Evolutionary conservation across 768 basidiomycete genomes (phyloP), one percentile per base, ranked within the genome.

Genomic region (Tylopilus plumbeoviolaceoides): DNA sequence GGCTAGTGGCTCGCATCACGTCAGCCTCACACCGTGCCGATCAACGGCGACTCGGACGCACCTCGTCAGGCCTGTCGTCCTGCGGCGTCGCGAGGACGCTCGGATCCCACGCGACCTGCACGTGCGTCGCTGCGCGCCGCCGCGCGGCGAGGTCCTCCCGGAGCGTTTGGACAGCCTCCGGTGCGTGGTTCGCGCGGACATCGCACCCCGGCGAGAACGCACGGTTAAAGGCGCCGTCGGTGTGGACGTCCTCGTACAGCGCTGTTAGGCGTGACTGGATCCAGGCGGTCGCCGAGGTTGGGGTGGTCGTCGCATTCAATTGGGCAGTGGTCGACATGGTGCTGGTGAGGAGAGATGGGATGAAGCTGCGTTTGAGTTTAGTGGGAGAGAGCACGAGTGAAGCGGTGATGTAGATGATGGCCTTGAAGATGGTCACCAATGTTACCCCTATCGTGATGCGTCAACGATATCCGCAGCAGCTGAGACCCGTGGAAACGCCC

Each of bases 131-230:
- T 5, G 63, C 49, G 1, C 44, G 53, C 20, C 60, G 64, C 2
- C 56, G 60, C 4, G 63, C 47, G 10, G 47, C 36, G 20, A 76
- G 18, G 0, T 66, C 58, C 18, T 68, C 65, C 46, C 55, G 60
- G 42, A 76, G 63, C 12, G 63, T 49, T 14, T 70, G 63, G 17
- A 68, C 49, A 8, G 58, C 43, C 3, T 50, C 51, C 0, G 53
- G 36, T 4, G 28, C 61, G 48, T 75, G 71, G 51, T 76, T 71
- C 36, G 62, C 28, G 14, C 66, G 57, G n/a, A 76, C 60, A 35
- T 74, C 64, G 45, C 69, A 69, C 2, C 57, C 33, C 1, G 67
- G 55, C 20, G 75, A 58, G 56, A 78, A 77, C 9, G 57, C 43
- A 21, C 49, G 50, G 17, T 69, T 63, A 49, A 76, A 67, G 17